Base-by-base conservation (phyloP, 345 rosid species). In the Rhizophora mangle region DNA sequence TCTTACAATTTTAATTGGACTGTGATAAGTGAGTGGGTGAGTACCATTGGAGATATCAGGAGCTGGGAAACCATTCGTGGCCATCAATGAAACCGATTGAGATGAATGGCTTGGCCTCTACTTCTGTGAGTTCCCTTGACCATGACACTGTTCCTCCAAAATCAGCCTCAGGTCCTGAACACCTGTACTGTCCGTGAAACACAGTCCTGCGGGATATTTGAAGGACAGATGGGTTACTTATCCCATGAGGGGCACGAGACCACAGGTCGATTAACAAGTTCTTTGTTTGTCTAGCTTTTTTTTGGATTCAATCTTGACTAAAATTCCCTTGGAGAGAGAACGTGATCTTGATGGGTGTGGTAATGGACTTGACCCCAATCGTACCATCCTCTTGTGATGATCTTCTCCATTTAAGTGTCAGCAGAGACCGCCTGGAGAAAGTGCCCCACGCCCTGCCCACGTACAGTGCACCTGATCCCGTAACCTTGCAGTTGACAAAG, bases 371-470 rank as follows among this genome's bases (percentile, higher is more conserved):
- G 18, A 43, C 79, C 85, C 84, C 83, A 84, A 13, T 82, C 60
- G 22, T 76, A 73, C 87, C 87, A 82, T 62, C 86, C 86, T 65
- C 52, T 52, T 0, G 84, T 72, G 62, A 81, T 62, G 63, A 67
- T 68, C 62, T 66, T 76, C 68, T 76, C 79, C 78, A 81, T 78
- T 65, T 71, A 83, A 52, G 83, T 78, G 51, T 68, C 79, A 24
- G 81, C 79, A 63, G 78, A 83, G 26, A 80, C 24, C 24, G 1
- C 24, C 24, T 24, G 1, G 24, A 24, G 63, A 77, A 84, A 68
- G 62, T 71, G 22, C 84, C 85, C 84, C 85, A 82, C 4, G 85
- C 85, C 75, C 81, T 71, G 32, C 87, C 87, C 72, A 82, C 49
- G 68, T 72, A 72, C 36, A 78, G 78, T 11, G 75, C 76, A 22